phyloP scores from a whole-genome alignment of 768 basidiomycete species.

The Serendipita vermifera region DNA sequence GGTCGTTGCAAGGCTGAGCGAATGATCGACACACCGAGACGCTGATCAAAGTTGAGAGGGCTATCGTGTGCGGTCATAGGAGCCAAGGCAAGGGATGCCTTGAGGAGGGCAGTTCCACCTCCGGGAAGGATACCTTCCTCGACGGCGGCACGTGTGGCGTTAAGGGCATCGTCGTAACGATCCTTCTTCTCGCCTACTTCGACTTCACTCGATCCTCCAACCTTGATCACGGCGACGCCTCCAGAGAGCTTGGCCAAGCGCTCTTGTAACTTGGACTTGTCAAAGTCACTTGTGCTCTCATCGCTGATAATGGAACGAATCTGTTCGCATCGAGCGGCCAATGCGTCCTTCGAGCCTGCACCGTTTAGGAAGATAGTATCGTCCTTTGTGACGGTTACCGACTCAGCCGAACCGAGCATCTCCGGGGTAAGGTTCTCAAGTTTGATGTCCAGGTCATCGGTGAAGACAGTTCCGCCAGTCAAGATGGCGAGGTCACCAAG shows the following conservation, averaged over 20 bases:
- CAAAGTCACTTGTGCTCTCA: conserved; percentile 79
- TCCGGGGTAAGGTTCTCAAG: conserved; percentile 82
- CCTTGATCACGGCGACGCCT: conserved; percentile 97
- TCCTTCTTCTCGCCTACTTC: conserved; percentile 99
- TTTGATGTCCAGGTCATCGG: conserved; percentile 92
- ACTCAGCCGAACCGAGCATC: conserved; percentile 81
- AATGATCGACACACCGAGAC: conserved; percentile 89
- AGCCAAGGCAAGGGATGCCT: conserved; percentile 58
- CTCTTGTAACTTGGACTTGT: conserved; percentile 90
- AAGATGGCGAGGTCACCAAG: conserved; percentile 95
- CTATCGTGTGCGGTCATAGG: conserved; percentile 42
- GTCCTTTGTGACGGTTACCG: conserved; percentile 92
- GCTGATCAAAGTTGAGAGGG: conserved; percentile 90
- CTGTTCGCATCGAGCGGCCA: conserved; percentile 91
- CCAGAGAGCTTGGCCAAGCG: conserved; percentile 91
- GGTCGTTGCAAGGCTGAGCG: conserved; percentile 74
- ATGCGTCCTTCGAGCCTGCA: conserved; percentile 77
- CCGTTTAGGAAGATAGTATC: conserved; percentile 96
- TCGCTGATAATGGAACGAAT: conserved; percentile 75
- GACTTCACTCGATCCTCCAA: conserved; percentile 85
- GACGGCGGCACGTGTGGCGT: conserved; percentile 95
- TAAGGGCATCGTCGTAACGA: conserved; percentile 90
- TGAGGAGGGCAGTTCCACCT: conserved; percentile 86
- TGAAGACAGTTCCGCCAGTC: conserved; percentile 96
- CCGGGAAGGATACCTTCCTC: conserved; percentile 98